phyloP scores from a whole-genome alignment of 2,329 filamentous ascomycete genomes.

The Fusarium aywerte region DNA sequence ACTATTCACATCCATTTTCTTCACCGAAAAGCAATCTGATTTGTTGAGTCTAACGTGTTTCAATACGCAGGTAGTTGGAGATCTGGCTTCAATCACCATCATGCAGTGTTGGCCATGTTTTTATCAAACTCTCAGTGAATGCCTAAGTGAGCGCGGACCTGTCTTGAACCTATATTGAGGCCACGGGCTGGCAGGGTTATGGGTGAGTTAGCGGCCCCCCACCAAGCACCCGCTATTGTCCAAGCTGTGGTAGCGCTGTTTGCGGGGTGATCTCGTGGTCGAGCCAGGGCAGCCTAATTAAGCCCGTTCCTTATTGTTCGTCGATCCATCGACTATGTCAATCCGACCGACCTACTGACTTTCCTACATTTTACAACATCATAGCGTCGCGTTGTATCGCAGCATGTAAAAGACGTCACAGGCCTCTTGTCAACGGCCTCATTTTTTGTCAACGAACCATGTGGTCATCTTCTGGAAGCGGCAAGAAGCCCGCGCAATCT shows the following conservation, averaged over 20 bases:
- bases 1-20: neutral
- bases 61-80: neutral
- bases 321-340: constrained; percentile 22
- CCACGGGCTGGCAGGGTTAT: neutral
- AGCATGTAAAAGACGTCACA: constrained; percentile 48
- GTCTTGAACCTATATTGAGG: neutral
- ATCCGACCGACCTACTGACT: constrained; percentile 32
- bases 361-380: constrained; percentile 38
- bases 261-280: constrained; percentile 38
- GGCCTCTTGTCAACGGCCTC: constrained; percentile 42
- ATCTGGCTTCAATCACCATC: neutral
- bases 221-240: constrained; percentile 26
- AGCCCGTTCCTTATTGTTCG: constrained; percentile 27
- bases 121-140: neutral
- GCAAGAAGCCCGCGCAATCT: constrained; percentile 78
- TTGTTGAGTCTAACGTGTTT: neutral
- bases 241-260: constrained; percentile 31
- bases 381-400: constrained; percentile 42
- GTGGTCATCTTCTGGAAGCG: constrained; percentile 72
- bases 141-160: neutral
- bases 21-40: neutral
- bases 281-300: constrained; percentile 27
- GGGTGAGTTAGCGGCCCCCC: constrained; percentile 19
- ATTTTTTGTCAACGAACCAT: constrained; percentile 55
- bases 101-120: neutral